Evolutionary conservation across 257 asterid species (phyloP).

Genomic region (Petunia axillaris): DNA sequence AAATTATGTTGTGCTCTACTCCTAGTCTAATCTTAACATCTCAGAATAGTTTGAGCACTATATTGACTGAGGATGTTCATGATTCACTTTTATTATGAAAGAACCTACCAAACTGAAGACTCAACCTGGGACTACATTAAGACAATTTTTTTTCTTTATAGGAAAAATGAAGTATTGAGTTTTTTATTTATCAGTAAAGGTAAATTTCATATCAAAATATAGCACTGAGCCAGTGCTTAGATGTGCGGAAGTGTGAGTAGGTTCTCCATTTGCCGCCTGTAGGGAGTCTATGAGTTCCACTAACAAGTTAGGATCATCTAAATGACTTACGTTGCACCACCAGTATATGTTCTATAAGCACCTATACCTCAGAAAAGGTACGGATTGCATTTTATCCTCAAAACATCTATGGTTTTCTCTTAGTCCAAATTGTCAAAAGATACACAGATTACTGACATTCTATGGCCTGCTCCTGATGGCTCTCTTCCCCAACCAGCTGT

Average conservation of each 20-base stretch:
- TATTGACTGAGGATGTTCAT: not conserved
- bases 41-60: not conserved
- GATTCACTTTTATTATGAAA: conserved; percentile 10
- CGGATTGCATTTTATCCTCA: not conserved
- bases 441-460: not conserved
- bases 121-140: not conserved
- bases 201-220: not conserved
- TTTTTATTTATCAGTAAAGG: too few relatives aligned
- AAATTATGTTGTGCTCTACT: not conserved
- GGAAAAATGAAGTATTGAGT: not conserved
- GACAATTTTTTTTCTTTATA: not conserved
- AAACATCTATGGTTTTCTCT: not conserved
- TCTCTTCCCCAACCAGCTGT: not conserved
- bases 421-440: not conserved
- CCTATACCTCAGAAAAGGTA: not conserved
- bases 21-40: not conserved
- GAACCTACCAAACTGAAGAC: not conserved
- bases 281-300: not conserved
- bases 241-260: not conserved
- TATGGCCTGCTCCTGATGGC: not conserved
- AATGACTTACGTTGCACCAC: not conserved
- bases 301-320: not conserved
- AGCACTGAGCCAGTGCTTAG: not conserved
- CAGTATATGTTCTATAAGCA: not conserved
- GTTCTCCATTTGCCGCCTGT: not conserved